Percentiles rank a stretch among this genome's conserved stretches.
These are phyloP conservation scores for Phalaenopsis equestris DNA, from an alignment of 106 monocot genomes.

Conservation along the genomic window DNA sequence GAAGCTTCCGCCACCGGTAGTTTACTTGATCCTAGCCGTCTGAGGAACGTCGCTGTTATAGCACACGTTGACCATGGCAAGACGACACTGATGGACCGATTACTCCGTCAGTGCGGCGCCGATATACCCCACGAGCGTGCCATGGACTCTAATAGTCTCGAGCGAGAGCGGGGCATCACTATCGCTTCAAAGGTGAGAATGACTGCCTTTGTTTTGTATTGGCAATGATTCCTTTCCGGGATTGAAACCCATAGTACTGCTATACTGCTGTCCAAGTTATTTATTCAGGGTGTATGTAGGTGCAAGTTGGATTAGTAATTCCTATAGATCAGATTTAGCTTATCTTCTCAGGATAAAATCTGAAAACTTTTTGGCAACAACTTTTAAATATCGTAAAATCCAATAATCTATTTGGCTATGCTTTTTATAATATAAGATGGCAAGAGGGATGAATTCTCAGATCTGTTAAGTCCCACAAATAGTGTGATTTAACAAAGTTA, in stretches of 20 bases:
- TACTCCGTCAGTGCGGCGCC: conserved; percentile 94
- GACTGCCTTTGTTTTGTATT: not conserved
- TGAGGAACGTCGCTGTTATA: conserved; percentile 95
- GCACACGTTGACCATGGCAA: conserved; percentile 98
- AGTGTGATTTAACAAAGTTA: too few relatives aligned
- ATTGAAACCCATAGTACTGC: not conserved
- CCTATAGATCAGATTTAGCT: too few relatives aligned
- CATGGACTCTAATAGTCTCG: conserved; percentile 87
- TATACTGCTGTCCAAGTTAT: not conserved
- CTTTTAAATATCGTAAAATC: too few relatives aligned
- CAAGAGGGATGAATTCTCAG: too few relatives aligned
- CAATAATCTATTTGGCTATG: too few relatives aligned
- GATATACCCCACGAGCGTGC: conserved; percentile 88
- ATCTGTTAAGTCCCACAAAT: too few relatives aligned
- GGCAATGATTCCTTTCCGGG: not conserved
- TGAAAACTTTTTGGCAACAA: too few relatives aligned
- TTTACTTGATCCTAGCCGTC: conserved; percentile 49
- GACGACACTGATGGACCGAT: conserved; percentile 97
- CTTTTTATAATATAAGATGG: too few relatives aligned
- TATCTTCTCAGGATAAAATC: too few relatives aligned
- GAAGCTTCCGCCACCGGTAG: conserved; percentile 10
- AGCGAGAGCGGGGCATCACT: conserved; percentile 97
- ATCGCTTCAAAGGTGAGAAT: conserved; percentile 71
- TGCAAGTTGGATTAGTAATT: too few relatives aligned
- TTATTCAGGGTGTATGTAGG: too few relatives aligned